Evolutionary conservation across 2,329 filamentous ascomycete genomes (phyloP), one percentile per base, ranked within the genome.

Genomic region (Apiospora marii): DNA sequence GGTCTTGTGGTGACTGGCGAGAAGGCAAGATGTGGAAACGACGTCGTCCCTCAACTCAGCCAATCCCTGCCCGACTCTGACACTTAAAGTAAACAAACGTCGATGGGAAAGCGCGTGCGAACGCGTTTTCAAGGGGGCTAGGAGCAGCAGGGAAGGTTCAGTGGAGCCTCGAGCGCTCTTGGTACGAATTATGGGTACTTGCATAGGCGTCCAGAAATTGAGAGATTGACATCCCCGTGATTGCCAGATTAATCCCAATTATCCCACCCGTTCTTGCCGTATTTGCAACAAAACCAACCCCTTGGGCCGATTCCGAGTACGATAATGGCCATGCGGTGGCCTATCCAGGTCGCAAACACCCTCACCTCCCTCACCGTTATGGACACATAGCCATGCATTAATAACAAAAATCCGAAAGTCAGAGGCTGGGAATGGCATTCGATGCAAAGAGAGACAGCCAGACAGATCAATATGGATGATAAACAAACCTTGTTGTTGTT

Each of bases 51-150:
- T 34, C 19, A 27, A 6, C 19, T n/a, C 68, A 48, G 68, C 46
- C 48, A 27, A 70, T 70, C 68, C 48, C 68, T 58, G 68, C 49
- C 68, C 46, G 24, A 44, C n/a, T 14, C 48, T 27, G 68, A 70
- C 48, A 70, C 68, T 70, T 70, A 58, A 53, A 70, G 68, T 70
- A 70, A 70, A 70, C 68, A 70, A 70, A 70, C 24, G 46, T 19
- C 24, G 22, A 51, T 24, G 46, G 34, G 48, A 70, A 41, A 53
- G 68, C 68, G 68, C 68, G 68, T 53, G 68, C 68, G 68, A 70
- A 70, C 68, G 68, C 68, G 68, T 70, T 58, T 30, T 10, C 37
- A 70, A 70, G 68, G 68, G 58, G 67, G 44, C 37, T 51, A 64
- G 19, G 58, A 68, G 67, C 22, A 43, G 67, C 67, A 68, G n/a